Percentiles rank a stretch among this genome's conserved stretches.
Conservation (phyloP, 2,329 filamentous ascomycete species). For the Talaromyces sp. region DNA sequence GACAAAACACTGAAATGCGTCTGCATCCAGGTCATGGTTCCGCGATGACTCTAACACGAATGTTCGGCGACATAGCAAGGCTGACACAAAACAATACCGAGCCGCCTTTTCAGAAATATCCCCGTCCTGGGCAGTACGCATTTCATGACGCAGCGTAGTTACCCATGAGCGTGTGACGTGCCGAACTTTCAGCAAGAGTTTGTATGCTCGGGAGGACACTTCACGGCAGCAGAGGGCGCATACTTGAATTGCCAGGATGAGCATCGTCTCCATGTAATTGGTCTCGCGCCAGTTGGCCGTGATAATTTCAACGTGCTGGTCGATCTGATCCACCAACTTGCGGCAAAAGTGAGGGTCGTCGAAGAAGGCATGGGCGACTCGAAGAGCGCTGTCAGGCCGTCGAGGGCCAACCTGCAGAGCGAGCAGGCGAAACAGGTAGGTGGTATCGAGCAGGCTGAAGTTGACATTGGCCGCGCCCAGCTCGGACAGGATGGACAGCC, state of each 20-base stretch:
- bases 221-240: conserved; percentile 22
- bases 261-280: conserved; percentile 53
- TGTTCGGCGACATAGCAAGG: conserved; percentile 42
- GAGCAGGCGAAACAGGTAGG: conserved; percentile 48
- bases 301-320: conserved; percentile 43
- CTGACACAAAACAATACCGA: conserved; percentile 5
- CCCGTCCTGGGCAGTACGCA: background rate
- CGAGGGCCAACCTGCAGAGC: conserved; percentile 52
- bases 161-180: conserved; percentile 5
- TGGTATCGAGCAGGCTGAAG: conserved; percentile 52
- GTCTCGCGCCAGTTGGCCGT: conserved; percentile 55
- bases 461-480: conserved; percentile 54
- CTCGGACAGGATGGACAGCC: conserved; percentile 47
- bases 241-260: conserved; percentile 47
- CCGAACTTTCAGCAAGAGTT: conserved; percentile 34
- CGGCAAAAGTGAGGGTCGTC: conserved; percentile 47
- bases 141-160: conserved; percentile 1
- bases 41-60: conserved; percentile 23
- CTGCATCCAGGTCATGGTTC: background rate
- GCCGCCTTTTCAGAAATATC: conserved; percentile 6
- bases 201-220: conserved; percentile 8
- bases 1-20: conserved; percentile 27
- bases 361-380: conserved; percentile 49
- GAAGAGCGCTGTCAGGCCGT: conserved; percentile 26
- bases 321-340: conserved; percentile 45